phyloP scores from a whole-genome alignment of 768 basidiomycete genomes.

The Mycena metata region DNA sequence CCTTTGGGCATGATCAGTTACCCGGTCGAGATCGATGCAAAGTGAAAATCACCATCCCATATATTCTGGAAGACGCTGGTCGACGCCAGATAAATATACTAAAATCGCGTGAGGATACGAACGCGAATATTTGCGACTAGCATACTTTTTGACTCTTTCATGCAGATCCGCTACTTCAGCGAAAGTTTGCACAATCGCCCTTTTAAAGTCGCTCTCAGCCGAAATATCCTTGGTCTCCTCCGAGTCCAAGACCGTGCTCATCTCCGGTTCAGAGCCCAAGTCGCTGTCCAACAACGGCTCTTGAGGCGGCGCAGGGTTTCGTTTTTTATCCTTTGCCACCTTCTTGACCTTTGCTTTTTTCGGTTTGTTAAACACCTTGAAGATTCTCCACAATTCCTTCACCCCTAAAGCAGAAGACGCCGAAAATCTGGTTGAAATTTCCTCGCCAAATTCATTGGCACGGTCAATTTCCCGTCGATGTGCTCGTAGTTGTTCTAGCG shows the following conservation, averaged over 20 bases:
- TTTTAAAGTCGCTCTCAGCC: constrained; percentile 59
- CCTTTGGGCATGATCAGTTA: constrained; percentile 45
- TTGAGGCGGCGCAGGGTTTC: constrained; percentile 9
- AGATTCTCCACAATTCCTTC: constrained; percentile 67
- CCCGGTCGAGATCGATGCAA: background rate
- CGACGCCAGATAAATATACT: constrained; percentile 81
- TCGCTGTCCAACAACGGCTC: constrained; percentile 8
- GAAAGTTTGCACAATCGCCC: constrained; percentile 54
- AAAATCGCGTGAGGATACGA: constrained; percentile 15
- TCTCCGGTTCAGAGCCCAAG: constrained; percentile 9
- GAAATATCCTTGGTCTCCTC: constrained; percentile 47
- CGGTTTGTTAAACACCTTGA: constrained; percentile 57
- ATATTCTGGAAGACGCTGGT: constrained; percentile 63
- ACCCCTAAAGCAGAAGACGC: constrained; percentile 61
- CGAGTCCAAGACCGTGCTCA: constrained; percentile 29
- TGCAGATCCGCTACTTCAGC: constrained; percentile 70
- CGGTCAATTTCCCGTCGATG: constrained; percentile 61
- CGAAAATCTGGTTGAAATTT: constrained; percentile 61
- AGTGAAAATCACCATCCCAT: constrained; percentile 57
- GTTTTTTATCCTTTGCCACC: constrained; percentile 39
- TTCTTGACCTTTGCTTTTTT: constrained; percentile 51
- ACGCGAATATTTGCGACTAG: constrained; percentile 1
- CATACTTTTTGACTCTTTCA: constrained; percentile 75
- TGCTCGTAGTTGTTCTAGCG: constrained; percentile 64
- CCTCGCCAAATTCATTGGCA: constrained; percentile 67